Evolutionary conservation across 208 protist species (phyloP), one percentile per base, ranked within the genome.

Genomic region (Naegleria lovaniensis): DNA sequence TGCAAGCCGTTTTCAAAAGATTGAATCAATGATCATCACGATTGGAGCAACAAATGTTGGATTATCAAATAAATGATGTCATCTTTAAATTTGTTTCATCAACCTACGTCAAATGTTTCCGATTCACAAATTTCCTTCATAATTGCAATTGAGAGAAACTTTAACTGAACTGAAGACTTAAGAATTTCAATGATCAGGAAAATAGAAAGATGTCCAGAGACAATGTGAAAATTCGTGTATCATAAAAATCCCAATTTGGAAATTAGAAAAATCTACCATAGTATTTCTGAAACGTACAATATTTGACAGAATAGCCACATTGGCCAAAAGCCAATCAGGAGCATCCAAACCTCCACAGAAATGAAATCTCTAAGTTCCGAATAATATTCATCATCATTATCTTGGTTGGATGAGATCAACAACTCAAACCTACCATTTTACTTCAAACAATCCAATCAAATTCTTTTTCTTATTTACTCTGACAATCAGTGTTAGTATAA

Each of bases 291-390:
- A 67, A 40, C 22, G 0, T 83, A 83, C 75, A 38, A 90, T 33
- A 25, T 79, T n/a, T 29, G 87, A 11, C 9, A 90, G 33, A 48
- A 79, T 41, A 15, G 87, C 51, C 16, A 90, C 33, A n/a, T 83
- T 48, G 4, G 29, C 5, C 25, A 90, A 79, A n/a, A 90, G 25
- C 87, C 87, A 90, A 43, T 90, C 87, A 75, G 87, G 87, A 1
- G 87, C 87, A 83, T 90, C 87, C 39, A 90, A 79, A 19, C 39
- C 55, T 51, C 87, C 87, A 90, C 87, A 90, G 33, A 90, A 90
- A 36, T 67, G 33, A 79, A 90, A 90, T 79, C 55, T 90, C 87
- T 90, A 90, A 48, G 5, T 29, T 67, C 55, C 19, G 55, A 67
- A 67, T 67, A 22, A 67, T 29, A 29, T 22, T 29, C 1, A 15